These are phyloP conservation scores for Eutrema salsugineum DNA, from an alignment of 441 rosid species.

Conservation along the genomic window DNA sequence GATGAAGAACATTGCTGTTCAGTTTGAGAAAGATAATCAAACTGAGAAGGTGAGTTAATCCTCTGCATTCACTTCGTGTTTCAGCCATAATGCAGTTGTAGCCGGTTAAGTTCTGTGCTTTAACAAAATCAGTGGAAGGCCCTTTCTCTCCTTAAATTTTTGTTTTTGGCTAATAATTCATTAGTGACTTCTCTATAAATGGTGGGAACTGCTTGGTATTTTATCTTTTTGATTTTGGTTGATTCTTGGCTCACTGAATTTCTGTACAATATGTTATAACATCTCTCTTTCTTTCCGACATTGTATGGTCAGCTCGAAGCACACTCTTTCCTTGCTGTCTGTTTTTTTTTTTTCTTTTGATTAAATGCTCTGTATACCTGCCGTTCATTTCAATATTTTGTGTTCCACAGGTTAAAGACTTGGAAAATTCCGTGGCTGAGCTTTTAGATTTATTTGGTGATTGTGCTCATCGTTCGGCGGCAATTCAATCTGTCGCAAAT, in stretches of 20 bases:
- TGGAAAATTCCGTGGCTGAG: slow-evolving; percentile 64
- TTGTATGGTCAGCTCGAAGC: not conserved
- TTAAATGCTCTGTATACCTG: too few species aligned
- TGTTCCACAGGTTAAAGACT: slow-evolving; percentile 61
- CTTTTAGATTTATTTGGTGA: slow-evolving; percentile 51
- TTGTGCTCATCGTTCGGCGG: slow-evolving; percentile 45
- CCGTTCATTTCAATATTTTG: not conserved
- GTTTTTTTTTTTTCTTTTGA: not conserved
- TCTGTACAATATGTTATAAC: not conserved
- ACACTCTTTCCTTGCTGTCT: not conserved
- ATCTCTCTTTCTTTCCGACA: not conserved
- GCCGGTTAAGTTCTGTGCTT: not conserved
- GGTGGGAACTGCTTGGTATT: not conserved
- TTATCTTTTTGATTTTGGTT: not conserved
- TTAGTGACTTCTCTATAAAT: not conserved
- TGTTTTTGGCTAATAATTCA: not conserved
- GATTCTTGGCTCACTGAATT: not conserved
- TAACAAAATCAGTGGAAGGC: not conserved
- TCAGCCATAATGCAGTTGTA: not conserved
- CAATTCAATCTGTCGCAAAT: slow-evolving; percentile 61
- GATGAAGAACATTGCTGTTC: slow-evolving; percentile 66
- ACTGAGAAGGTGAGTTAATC: slow-evolving; percentile 47
- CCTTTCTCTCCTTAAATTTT: not conserved
- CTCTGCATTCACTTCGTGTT: not conserved
- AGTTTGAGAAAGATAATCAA: slow-evolving; percentile 60